Evolutionary conservation across 805 yeast species (phyloP).

Genomic region (Kodamaea kakaduensis): DNA sequence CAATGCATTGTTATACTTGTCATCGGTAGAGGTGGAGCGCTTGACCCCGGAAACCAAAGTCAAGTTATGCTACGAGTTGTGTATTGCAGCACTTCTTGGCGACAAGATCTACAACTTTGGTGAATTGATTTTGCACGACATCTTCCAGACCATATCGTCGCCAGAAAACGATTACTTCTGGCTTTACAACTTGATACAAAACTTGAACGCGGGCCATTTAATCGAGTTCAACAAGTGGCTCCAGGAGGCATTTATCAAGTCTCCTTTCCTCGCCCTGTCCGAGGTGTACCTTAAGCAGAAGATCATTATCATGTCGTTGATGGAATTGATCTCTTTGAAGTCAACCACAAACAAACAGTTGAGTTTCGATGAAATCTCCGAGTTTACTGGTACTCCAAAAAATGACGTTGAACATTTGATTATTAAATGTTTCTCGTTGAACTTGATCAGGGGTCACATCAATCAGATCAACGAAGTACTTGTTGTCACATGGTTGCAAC

Average conservation of each 20-base stretch:
- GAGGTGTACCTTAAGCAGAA: slow-evolving; percentile 78
- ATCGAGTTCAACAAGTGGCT: slow-evolving; percentile 52
- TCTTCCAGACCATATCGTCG: slow-evolving; percentile 48
- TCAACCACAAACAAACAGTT: slow-evolving; percentile 73
- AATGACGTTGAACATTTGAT: slow-evolving; percentile 86
- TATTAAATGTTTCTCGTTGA: slow-evolving; percentile 85
- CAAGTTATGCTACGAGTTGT: slow-evolving; percentile 56
- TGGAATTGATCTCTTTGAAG: slow-evolving; percentile 76
- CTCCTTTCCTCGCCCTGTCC: slow-evolving; percentile 54
- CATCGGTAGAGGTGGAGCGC: slow-evolving; percentile 52
- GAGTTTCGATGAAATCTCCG: slow-evolving; percentile 67
- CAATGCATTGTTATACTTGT: slow-evolving; percentile 75
- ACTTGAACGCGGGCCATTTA: slow-evolving; percentile 78
- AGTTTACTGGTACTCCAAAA: slow-evolving; percentile 57
- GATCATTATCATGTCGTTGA: slow-evolving; percentile 85
- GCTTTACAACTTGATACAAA: slow-evolving; percentile 66
- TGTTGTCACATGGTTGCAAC: slow-evolving; percentile 91
- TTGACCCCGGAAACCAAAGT: slow-evolving; percentile 36
- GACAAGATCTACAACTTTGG: slow-evolving; percentile 94
- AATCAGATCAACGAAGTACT: slow-evolving; percentile 81
- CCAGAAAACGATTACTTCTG: slow-evolving; percentile 53
- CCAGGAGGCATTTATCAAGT: slow-evolving; percentile 33
- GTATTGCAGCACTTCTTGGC: slow-evolving; percentile 84
- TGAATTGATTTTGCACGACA: slow-evolving; percentile 86
- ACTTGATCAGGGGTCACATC: slow-evolving; percentile 81